Evolutionary conservation across 1,284 basidiomycete species (phyloP), one percentile per base, ranked within the genome.

Genomic region (Moesziomyces aphidis): DNA sequence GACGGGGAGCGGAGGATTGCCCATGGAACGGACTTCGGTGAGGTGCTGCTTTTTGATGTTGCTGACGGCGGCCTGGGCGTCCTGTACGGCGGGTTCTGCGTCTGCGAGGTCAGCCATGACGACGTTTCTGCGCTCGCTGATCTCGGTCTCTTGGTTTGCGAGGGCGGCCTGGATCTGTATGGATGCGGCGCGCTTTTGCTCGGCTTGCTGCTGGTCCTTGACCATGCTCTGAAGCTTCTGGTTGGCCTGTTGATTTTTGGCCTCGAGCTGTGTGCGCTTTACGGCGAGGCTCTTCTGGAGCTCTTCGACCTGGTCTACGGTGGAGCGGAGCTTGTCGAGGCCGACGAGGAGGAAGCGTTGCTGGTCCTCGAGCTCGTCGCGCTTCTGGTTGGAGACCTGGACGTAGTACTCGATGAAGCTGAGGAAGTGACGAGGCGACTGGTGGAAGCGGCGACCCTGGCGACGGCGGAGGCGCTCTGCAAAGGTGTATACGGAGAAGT

Each of bases 321-420:
- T 99, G 65, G 95, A 94, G 44, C 91, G 91, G 23, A 99, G 90
- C 61, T 99, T 99, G 86, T 99, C 96, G 50, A 99, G 90, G 77
- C 97, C 97, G 69, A 99, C 94, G 82, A 99, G 96, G 64, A 99
- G 89, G 87, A 99, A 97, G 39, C 97, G 92, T 83, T 99, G 97
- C 85, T 99, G 95, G 83, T 99, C 97, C 85, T 99, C 97, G 26
- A 99, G 89, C 82, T 97, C 94, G 76, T 97, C 95, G n/a, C 95
- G 92, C 86, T 99, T 99, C 86, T 99, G 95, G 61, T 91, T 93
- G 81, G 95, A 95, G 34, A 99, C 89, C n/a, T 91, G 90, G 42
- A 98, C 95, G 81, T 97, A 99, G 80, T 99, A 95, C 76, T 97
- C 93, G 86, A 99, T 96, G 83, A 99, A 97, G 84, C 99, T 97